Evolutionary conservation across 164 flowering plant genomes (phyloP), one percentile per base, ranked within the genome.

Genomic region (Piper longum): DNA sequence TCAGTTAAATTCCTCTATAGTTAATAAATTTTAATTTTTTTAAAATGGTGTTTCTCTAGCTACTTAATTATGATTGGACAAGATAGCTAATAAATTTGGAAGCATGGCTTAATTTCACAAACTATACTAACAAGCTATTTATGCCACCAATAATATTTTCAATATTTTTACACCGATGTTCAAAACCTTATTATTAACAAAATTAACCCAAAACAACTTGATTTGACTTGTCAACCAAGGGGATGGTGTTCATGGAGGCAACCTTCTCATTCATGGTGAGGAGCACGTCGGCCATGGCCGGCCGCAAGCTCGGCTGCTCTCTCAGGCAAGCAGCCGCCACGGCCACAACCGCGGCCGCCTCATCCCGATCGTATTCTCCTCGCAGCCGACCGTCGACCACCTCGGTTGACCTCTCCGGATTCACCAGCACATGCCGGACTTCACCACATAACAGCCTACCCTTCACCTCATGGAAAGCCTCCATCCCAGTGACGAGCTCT

Each of bases 401-500:
- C 43, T 77, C 74, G 36, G 59, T 61, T 42, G 77, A 79, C 61
- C 66, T 71, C 43, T 54, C 48, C 3, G 69, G 60, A 6, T 80
- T 80, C 13, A 66, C 51, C 43, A 79, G 13, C 16, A 68, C 36
- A 8, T 79, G 77, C 0, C 63, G 74, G 3, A 65, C 72, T 1
- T 70, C 41, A 3, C 75, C 54, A 3, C 80, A 75, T 61, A 85
- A 61, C 7, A 77, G 63, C 69, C 75, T 67, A 5, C 79, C 81
- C 26, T 52, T 79, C 16, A 76, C 75, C 1, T 79, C 45, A 41
- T 71, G 66, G 45, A 85, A 79, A 2, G 96, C 89, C 62, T 84
- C 91, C 8, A 72, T 63, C 7, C 96, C 96, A 0, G 88, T 82
- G 2, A 89, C 69, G 1, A 89, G 74, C 66, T 89, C 91, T 59